Conservation (phyloP, 257 asterid species). For the Agastache rugosa region DNA sequence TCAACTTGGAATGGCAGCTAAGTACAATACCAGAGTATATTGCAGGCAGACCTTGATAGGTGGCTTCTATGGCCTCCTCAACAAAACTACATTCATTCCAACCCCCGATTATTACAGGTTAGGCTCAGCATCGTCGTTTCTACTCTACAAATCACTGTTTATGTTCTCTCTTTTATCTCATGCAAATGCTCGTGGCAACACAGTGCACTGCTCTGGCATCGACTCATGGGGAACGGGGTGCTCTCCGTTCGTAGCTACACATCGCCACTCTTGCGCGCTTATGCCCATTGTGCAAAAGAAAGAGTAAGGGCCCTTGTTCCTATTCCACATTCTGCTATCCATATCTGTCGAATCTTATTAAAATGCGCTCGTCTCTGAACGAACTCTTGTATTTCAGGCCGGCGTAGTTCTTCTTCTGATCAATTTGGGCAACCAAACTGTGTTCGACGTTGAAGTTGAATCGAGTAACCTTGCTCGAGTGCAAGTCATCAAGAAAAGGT, state of each 20-base stretch:
- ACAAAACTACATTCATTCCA: slow-evolving; percentile 67
- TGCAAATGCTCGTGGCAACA: slow-evolving; percentile 24
- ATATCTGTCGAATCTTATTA: neutral
- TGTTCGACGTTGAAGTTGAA: slow-evolving; percentile 48
- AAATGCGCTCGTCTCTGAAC: neutral
- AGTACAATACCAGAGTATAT: slow-evolving; percentile 69
- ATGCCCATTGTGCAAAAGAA: slow-evolving; percentile 85
- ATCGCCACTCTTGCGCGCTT: slow-evolving; percentile 69
- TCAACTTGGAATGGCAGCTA: slow-evolving; percentile 98
- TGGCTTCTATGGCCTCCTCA: slow-evolving; percentile 86
- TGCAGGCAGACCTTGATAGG: slow-evolving; percentile 95
- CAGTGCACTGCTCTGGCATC: slow-evolving; percentile 95
- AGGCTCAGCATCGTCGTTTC: neutral
- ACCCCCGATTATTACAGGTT: slow-evolving; percentile 97
- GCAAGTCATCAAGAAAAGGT: slow-evolving; percentile 30
- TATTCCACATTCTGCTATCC: neutral
- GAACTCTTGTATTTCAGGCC: slow-evolving; percentile 50
- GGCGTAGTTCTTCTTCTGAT: slow-evolving; percentile 80
- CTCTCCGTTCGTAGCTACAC: slow-evolving; percentile 54
- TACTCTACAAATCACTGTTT: neutral
- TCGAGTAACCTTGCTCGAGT: slow-evolving; percentile 37
- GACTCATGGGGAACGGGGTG: slow-evolving; percentile 89
- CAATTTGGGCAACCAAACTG: slow-evolving; percentile 74
- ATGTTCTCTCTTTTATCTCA: neutral
- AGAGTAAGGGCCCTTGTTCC: slow-evolving; percentile 59